These are phyloP conservation scores for Priceomyces medius DNA, from an alignment of 805 yeast species.

Conservation along the genomic window DNA sequence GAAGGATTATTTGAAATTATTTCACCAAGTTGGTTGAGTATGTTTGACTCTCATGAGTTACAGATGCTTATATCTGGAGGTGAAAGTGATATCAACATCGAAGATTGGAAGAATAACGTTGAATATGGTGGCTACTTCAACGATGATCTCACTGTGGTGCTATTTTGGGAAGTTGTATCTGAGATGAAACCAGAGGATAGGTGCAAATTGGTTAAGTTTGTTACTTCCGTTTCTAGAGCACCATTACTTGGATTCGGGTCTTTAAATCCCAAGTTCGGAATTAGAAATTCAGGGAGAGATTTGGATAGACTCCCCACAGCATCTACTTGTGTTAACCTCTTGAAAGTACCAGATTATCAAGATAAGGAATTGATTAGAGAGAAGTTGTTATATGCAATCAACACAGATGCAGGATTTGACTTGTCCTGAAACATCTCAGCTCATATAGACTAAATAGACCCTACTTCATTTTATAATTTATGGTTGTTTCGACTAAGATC, in stretches of 20 bases:
- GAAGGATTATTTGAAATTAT: constrained; percentile 71
- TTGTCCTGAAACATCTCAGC: constrained; percentile 48
- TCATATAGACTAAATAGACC: background rate
- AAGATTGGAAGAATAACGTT: constrained; percentile 63
- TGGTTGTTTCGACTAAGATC: too few species aligned
- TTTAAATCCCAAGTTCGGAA: constrained; percentile 76
- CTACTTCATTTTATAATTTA: too few species aligned
- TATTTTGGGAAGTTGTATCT: constrained; percentile 73
- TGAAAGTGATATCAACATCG: constrained; percentile 66
- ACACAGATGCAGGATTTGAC: constrained; percentile 85
- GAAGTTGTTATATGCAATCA: constrained; percentile 76
- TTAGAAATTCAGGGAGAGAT: constrained; percentile 62
- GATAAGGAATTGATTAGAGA: constrained; percentile 54
- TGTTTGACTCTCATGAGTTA: constrained; percentile 83
- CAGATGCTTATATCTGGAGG: constrained; percentile 82
- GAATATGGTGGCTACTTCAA: constrained; percentile 64
- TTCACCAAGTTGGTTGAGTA: constrained; percentile 69
- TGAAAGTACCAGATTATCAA: constrained; percentile 81
- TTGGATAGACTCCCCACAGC: constrained; percentile 77
- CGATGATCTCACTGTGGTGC: constrained; percentile 55
- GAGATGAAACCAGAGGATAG: constrained; percentile 67
- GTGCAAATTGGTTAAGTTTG: constrained; percentile 74
- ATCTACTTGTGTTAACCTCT: constrained; percentile 85
- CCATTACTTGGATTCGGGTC: constrained; percentile 85
- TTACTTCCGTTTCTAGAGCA: constrained; percentile 87